These are phyloP conservation scores for Cryptosporidium parvum DNA, from an alignment of 169 alveolate genomes.

Conservation along the genomic window DNA sequence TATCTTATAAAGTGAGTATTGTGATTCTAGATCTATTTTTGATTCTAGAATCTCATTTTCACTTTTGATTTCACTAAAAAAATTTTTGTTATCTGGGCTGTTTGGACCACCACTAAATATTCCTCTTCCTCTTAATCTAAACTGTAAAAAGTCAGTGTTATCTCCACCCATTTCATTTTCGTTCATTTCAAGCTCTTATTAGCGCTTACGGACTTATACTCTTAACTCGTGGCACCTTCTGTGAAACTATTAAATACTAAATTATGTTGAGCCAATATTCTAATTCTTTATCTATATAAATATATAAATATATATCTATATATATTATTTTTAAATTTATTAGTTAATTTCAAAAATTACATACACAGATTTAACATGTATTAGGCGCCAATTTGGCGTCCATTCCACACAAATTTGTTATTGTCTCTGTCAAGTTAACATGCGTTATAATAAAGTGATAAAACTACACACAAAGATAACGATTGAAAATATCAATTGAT, in stretches of 20 bases:
- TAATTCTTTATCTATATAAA: constrained; percentile 1
- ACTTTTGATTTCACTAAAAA: neutral
- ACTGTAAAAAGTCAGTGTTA: constrained; percentile 33
- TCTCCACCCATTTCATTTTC: constrained; percentile 31
- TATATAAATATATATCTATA: neutral
- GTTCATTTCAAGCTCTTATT: constrained; percentile 27
- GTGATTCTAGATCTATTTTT: constrained; percentile 26
- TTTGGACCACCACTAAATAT: constrained; percentile 69
- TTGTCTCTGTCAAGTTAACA: constrained; percentile 57
- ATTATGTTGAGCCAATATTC: neutral
- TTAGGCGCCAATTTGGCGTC: constrained; percentile 76
- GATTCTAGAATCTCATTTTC: constrained; percentile 1
- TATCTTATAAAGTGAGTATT: constrained; percentile 11
- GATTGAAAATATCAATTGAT: neutral
- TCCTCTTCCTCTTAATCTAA: constrained; percentile 63
- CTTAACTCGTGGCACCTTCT: neutral
- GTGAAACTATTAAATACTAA: constrained; percentile 8
- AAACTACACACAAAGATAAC: constrained; percentile 23
- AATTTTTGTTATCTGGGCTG: constrained; percentile 37
- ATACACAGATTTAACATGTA: constrained; percentile 50
- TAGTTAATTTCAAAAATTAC: neutral
- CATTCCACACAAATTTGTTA: constrained; percentile 75
- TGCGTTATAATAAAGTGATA: neutral
- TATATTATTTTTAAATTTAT: neutral
- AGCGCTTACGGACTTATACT: neutral